Base-by-base conservation (phyloP, 169 alveolate species). In the Cryptosporidium canis region DNA sequence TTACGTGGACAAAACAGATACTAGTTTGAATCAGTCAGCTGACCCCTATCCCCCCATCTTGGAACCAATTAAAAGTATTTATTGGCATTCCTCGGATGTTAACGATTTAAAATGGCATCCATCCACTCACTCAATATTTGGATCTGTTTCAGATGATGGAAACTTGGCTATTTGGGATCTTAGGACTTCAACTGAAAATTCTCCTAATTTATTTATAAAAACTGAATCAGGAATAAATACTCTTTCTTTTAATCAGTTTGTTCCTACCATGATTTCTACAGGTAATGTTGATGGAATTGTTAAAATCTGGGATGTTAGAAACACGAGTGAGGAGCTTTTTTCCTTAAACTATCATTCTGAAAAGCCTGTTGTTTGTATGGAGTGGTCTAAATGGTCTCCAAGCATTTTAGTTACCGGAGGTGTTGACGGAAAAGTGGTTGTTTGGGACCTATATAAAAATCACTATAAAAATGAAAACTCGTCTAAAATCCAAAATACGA, bases 281-380 rank as follows among this genome's bases (percentile, higher is more conserved):
- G 91, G 94, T 0, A 92, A 95, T 35, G 90, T 90, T 48, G 96
- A 93, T 83, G 92, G 92, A 41, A 90, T 90, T 16, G 93, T 91
- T 56, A 92, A 92, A 33, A 85, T 94, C 2, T 94, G 96, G 96
- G 96, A 94, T 83, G 37, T 90, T 3, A 92, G 96, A 65, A 93
- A 94, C 70, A 35, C 90, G 3, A 90, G 82, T 55, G 71, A 85
- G 39, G 90, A 85, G 56, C 90, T 93, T 18, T 92, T 91, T 83
- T 83, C 82, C 43, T 72, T 94, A 33, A 85, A 91, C 44, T 90
- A 67, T 47, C 95, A 94, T 72, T 92, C 91, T 37, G 93, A 92
- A 87, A 95, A 93, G 70, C 94, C 94, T 11, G 55, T 71, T 24
- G 48, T 43, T 29, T 37, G 45, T 16, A 39, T 68, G 29, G 67